phyloP scores from a whole-genome alignment of 169 alveolate genomes.

The Plasmodium relictum region DNA sequence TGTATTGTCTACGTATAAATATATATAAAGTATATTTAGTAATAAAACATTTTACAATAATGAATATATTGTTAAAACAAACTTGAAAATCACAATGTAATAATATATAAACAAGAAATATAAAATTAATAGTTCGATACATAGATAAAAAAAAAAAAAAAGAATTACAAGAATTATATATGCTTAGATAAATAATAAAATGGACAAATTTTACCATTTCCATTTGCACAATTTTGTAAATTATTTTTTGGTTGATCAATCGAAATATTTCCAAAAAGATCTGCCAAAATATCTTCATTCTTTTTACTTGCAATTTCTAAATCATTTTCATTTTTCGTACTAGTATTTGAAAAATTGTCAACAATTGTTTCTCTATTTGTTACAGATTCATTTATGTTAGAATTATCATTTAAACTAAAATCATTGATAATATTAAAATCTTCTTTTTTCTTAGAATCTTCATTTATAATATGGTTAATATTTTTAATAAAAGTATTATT shows the following conservation, averaged over 20 bases:
- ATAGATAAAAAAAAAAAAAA: too few relatives aligned
- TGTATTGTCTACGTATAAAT: neutral
- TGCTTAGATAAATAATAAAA: too few relatives aligned
- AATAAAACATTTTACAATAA: too few relatives aligned
- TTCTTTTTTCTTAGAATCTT: neutral
- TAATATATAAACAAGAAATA: too few relatives aligned
- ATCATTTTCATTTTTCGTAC: neutral
- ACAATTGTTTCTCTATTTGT: constrained; percentile 2
- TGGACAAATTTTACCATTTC: neutral
- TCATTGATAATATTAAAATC: constrained; percentile 14
- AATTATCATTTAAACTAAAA: neutral
- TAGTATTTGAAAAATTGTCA: neutral
- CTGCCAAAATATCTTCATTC: constrained; percentile 77
- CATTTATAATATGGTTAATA: neutral
- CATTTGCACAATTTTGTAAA: constrained; percentile 1
- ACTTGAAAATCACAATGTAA: too few relatives aligned
- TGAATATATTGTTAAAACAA: too few relatives aligned
- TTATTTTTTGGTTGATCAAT: constrained; percentile 45
- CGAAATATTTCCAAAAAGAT: constrained; percentile 67
- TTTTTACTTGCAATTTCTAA: constrained; percentile 38
- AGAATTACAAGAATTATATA: too few relatives aligned
- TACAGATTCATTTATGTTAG: neutral
- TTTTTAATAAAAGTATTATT: neutral
- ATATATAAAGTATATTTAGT: neutral
- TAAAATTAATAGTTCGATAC: too few relatives aligned